Conservation (phyloP, 1,284 basidiomycete genomes). For the Laetiporus sulphureus region DNA sequence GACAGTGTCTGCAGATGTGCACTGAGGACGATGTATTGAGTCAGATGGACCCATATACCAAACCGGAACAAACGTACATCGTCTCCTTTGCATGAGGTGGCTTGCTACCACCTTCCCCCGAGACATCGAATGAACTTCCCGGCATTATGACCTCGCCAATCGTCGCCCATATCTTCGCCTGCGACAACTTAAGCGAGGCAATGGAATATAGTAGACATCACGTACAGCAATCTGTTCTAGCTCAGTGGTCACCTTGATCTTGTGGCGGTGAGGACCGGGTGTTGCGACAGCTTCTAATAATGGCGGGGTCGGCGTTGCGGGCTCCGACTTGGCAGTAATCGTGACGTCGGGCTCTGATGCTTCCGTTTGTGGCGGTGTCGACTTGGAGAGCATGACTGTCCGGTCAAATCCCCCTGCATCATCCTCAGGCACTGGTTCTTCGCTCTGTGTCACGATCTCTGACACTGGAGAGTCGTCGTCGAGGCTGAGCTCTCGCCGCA, state of each 20-base stretch:
- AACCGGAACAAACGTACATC: constrained; percentile 43
- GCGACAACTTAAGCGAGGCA: neutral
- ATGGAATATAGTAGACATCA: constrained; percentile 7
- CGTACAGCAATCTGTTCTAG: constrained; percentile 56
- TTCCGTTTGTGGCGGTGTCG: neutral
- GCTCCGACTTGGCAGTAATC: too few species aligned
- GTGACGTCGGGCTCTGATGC: constrained; percentile 1
- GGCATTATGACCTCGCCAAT: constrained; percentile 59
- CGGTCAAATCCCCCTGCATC: constrained; percentile 11
- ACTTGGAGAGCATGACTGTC: neutral
- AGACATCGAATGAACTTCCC: constrained; percentile 36
- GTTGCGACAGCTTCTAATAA: constrained; percentile 6
- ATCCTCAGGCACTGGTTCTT: constrained; percentile 2
- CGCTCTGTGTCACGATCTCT: neutral
- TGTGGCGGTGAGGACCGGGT: constrained; percentile 20
- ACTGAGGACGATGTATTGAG: constrained; percentile 29
- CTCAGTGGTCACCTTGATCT: constrained; percentile 43
- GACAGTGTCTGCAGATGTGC: constrained; percentile 43
- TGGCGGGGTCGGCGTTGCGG: constrained; percentile 6
- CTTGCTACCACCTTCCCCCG: constrained; percentile 16
- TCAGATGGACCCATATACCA: constrained; percentile 8
- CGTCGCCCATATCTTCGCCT: constrained; percentile 66
- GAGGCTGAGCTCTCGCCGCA: too few species aligned
- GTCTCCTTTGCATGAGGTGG: constrained; percentile 55
- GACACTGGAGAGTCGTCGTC: too few species aligned